Evolutionary conservation across 2,329 filamentous ascomycete species (phyloP), one percentile per base, ranked within the genome.

Genomic region (Trichothecium sympodiale): DNA sequence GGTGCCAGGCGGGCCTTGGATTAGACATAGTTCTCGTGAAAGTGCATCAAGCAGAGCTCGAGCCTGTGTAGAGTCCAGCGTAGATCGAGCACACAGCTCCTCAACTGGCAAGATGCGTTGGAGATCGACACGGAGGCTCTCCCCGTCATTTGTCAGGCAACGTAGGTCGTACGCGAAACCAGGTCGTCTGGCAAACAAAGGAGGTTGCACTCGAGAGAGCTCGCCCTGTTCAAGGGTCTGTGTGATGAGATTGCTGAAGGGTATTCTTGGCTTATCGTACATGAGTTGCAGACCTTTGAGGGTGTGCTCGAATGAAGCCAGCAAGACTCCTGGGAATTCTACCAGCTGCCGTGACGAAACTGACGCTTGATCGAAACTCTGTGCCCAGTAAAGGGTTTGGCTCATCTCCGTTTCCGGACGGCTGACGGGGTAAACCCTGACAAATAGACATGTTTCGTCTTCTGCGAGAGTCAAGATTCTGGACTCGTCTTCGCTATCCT

Each of bases 1-100:
- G 0, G 80, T 84, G 0, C 80, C 80, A 0, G 80, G 80, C 0
- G 80, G 80, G 0, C 80, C 80, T 55, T 84, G 78, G 9, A 83
- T 78, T 4, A 83, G 57, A 2, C 74, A 68, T 8, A 81, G 51
- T 25, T 64, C 62, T 1, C 65, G 61, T 1, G 57, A 62, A 1
- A 83, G 52, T 3, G 72, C 64, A 14, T 64, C 55, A 0, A 78
- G 42, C 1, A 82, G 50, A 2, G 75, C 73, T 4, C 44, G 39
- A 4, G 67, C 65, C 40, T 74, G 68, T 0, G 62, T 65, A 1
- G 46, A 38, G 42, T 83, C 77, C 0, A 83, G 62, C 1, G 50
- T 57, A 0, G 71, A 65, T 12, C 50, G 47, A 0, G 49, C 31
- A 4, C 46, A 40, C 3, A 67, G 46, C 4, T 37, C 20, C 12